Percentiles rank a stretch among this genome's conserved stretches.
Conservation (phyloP, 176 grass and related monocot genomes). For the Leersia perrieri region DNA sequence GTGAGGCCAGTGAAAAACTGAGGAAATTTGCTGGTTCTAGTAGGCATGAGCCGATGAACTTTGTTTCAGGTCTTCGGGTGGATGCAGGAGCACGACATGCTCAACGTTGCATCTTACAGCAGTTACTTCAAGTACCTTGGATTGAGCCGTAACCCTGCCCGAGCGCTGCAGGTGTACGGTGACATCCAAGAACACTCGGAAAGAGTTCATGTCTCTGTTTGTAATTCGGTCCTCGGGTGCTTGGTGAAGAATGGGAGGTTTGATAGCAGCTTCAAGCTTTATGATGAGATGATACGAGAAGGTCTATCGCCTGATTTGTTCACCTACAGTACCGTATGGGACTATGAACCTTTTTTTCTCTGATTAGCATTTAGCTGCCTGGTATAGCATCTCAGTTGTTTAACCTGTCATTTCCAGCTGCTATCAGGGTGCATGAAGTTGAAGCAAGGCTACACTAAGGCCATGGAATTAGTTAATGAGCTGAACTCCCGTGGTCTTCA, state of each 20-base stretch:
- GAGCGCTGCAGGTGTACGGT: slow-evolving; percentile 58
- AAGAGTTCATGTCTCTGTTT: slow-evolving; percentile 67
- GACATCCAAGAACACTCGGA: slow-evolving; percentile 46
- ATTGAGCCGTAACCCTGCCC: slow-evolving; percentile 56
- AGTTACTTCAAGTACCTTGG: slow-evolving; percentile 91
- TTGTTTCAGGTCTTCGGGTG: slow-evolving; percentile 78
- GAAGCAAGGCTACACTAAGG: slow-evolving; percentile 67
- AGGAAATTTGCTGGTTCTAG: not conserved
- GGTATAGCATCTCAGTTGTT: slow-evolving; percentile 1
- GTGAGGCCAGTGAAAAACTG: not conserved
- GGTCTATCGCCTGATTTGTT: slow-evolving; percentile 76
- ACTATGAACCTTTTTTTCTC: slow-evolving; percentile 21
- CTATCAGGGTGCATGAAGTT: slow-evolving; percentile 80
- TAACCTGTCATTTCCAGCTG: slow-evolving; percentile 54
- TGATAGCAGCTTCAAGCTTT: slow-evolving; percentile 81
- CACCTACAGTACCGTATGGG: slow-evolving; percentile 87
- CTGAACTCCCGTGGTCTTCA: slow-evolving; percentile 53
- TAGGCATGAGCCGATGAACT: not conserved
- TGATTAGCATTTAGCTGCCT: not conserved
- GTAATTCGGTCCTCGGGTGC: slow-evolving; percentile 89
- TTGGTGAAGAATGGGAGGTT: slow-evolving; percentile 73
- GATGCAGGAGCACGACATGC: slow-evolving; percentile 67
- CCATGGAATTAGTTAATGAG: slow-evolving; percentile 71
- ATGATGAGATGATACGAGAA: slow-evolving; percentile 74
- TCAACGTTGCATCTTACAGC: slow-evolving; percentile 79